Base-by-base conservation (phyloP, 257 asterid species). In the Anisodus tanguticus region DNA sequence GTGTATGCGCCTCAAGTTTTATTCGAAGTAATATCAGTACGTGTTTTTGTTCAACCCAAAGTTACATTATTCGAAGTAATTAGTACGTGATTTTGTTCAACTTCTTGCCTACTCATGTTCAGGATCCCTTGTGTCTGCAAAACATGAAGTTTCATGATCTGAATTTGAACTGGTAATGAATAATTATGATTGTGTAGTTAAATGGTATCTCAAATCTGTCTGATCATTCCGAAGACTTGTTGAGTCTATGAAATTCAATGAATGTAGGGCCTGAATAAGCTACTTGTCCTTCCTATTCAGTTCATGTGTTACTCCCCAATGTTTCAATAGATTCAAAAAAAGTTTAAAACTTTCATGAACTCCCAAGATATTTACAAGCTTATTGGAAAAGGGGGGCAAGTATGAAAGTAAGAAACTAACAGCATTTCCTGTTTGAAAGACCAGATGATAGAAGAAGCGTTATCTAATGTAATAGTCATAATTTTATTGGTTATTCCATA, bases 31-130 rank as follows among this genome's bases (percentile, higher is more conserved):
- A 67, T 0, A 67, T 0, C 22, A 68, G 0, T 39, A 66, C 12
- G 53, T 7, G 7, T 39, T 0, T 68, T 68, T 39, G 26, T 37
- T 39, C 77, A 39, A 68, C 10, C 70, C 70, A 63, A 10, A 26
- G 9, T 64, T 64, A 9, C 31, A 12, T 66, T 66, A 66, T 9
- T 66, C 31, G 12, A 37, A 15, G 76, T 37, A 67, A 67, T 0
- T 63, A 68, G 0, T 39, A 66, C 12, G 53, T 7, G 7, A 37
- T 0, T 68, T 68, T 39, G 26, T 37, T 39, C 77, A 39, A 68
- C 10, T 68, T 68, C 77, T 67, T 67, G 51, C 77, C 0, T 68
- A 68, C 53, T 37, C 76, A 68, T 68, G 77, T 68, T 66, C 45
- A 66, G 19, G 72, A 63, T 16, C 53, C 53, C 70, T 22, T 22